These are phyloP conservation scores for Podila epicladia DNA, from an alignment of 192 early-diverging fungal genomes.

Conservation along the genomic window DNA sequence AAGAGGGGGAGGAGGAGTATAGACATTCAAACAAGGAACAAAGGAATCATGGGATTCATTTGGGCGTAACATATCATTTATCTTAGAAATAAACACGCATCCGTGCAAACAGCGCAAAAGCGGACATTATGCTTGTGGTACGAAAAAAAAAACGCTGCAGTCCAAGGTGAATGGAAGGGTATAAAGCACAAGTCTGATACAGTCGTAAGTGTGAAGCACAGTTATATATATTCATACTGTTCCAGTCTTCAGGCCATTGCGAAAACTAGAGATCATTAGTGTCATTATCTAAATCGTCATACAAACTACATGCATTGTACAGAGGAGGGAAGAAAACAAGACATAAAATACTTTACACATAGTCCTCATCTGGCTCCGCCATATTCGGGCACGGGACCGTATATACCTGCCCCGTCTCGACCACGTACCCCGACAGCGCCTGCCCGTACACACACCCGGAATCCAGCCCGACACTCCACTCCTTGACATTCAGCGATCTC, in stretches of 20 bases:
- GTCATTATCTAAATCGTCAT: background rate
- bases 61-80: too few relatives aligned
- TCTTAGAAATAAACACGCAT: too few relatives aligned
- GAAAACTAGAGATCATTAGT: background rate
- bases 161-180: too few relatives aligned
- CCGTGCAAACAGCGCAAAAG: too few relatives aligned
- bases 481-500: constrained; percentile 61
- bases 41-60: background rate
- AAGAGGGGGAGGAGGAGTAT: background rate
- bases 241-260: too few relatives aligned
- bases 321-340: background rate
- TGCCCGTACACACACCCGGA: constrained; percentile 76
- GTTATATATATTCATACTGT: too few relatives aligned
- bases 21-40: background rate
- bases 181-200: too few relatives aligned
- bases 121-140: too few relatives aligned
- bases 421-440: constrained; percentile 18
- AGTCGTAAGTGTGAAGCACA: too few relatives aligned
- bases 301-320: background rate
- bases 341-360: background rate
- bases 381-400: background rate
- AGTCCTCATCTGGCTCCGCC: constrained; percentile 3
- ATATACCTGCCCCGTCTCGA: constrained; percentile 13
- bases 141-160: too few relatives aligned
- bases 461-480: constrained; percentile 69